phyloP scores from a whole-genome alignment of 2,329 filamentous ascomycete genomes.

The Xylariaceae sp. region DNA sequence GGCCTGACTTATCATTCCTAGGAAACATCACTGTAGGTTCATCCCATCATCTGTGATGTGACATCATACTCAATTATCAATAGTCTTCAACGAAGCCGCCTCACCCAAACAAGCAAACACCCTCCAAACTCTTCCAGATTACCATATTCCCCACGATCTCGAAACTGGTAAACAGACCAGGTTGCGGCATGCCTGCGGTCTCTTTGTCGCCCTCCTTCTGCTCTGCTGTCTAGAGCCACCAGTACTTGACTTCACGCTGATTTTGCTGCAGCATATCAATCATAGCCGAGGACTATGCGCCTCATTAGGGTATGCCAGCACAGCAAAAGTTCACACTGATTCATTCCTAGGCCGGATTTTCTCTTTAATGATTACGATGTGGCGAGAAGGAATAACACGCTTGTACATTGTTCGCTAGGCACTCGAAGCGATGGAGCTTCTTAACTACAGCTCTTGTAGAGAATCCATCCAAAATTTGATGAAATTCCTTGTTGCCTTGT shows the following conservation, averaged over 20 bases:
- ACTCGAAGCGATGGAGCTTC: conserved; percentile 1
- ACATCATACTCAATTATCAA: neutral
- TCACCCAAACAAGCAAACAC: conserved; percentile 5
- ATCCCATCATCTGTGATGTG: neutral
- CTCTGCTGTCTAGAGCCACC: conserved; percentile 15
- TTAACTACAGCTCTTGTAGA: conserved; percentile 1
- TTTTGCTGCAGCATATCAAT: conserved; percentile 23
- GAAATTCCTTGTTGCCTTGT: too few relatives aligned
- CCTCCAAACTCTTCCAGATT: conserved; percentile 10
- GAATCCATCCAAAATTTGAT: neutral
- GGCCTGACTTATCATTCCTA: conserved; percentile 45
- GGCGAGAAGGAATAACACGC: neutral
- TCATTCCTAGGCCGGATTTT: conserved; percentile 8
- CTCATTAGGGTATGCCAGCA: conserved; percentile 18
- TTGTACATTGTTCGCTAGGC: conserved; percentile 15
- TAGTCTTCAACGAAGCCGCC: conserved; percentile 8
- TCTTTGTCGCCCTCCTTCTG: conserved; percentile 18
- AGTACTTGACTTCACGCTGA: conserved; percentile 27
- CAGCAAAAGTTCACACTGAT: conserved; percentile 16
- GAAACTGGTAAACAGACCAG: conserved; percentile 22
- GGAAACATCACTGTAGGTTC: conserved; percentile 35
- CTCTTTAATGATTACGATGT: too few relatives aligned
- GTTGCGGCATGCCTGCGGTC: conserved; percentile 17
- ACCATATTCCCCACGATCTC: conserved; percentile 3
- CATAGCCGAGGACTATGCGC: conserved; percentile 7